A percentile compares a stretch with the other conserved stretches of the same genome.
Evolutionary conservation across 2,329 filamentous ascomycete species (phyloP).

Genomic region (Penicillium corylophilum): DNA sequence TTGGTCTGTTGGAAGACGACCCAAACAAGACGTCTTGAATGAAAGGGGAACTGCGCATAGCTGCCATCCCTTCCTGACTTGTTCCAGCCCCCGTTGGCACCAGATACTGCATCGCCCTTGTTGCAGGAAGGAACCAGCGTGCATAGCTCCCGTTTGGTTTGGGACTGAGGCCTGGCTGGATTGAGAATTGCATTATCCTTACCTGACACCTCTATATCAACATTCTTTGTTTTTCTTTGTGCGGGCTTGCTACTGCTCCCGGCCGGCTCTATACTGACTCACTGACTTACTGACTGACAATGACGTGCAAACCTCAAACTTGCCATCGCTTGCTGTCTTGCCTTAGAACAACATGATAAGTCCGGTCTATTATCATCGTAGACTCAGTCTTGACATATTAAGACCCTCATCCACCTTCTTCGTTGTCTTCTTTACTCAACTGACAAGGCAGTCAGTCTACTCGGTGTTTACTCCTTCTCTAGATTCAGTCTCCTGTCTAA

Average conservation of each 20-base stretch:
- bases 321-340: background rate
- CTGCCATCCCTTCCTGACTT: background rate
- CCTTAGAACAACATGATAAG: background rate
- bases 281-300: background rate
- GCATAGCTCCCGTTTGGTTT: conserved; percentile 10
- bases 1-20: background rate
- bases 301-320: background rate
- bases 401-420: background rate
- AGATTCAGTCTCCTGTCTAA: background rate
- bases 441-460: background rate
- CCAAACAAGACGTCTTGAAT: background rate
- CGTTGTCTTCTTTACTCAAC: background rate
- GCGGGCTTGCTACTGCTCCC: background rate
- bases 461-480: background rate
- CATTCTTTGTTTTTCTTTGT: conserved; percentile 6
- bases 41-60: background rate
- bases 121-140: conserved; percentile 3
- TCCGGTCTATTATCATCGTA: background rate
- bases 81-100: background rate
- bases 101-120: conserved; percentile 1
- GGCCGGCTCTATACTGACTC: background rate
- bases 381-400: background rate
- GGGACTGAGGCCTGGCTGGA: conserved; percentile 6
- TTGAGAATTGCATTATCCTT: conserved; percentile 14
- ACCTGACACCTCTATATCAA: background rate